Base-by-base conservation (phyloP, 176 grass and related monocot genomes). In the Tuctoria greenei region DNA sequence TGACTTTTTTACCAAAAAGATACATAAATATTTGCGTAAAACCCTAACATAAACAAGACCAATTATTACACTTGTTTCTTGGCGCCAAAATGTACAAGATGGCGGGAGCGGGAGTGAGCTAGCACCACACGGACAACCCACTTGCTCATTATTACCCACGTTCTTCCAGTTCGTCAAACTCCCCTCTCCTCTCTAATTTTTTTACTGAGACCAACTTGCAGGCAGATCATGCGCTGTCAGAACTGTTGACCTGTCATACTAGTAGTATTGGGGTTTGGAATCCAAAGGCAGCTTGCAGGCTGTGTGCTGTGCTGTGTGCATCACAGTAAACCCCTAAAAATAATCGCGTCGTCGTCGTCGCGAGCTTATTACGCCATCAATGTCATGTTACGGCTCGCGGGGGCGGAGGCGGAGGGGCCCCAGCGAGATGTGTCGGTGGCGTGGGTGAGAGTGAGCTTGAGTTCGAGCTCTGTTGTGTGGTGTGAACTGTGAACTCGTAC, bases 351-450 rank as follows among this genome's bases (percentile, higher is more conserved):
- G 6, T 11, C 6, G 50, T 52, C 9, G 10, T 1, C 24, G 10
- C 17, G 24, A 20, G 49, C 17, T 18, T 20, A 72, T 72, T 21
- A 55, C 47, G 46, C 47, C 47, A 38, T 72, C 69, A 72, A 21
- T 72, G 69, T 54, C 69, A 20, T 47, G 28, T n/a, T n/a, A n/a
- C n/a, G n/a, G n/a, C n/a, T n/a, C n/a, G 69, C n/a, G 46, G 47
- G 68, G 69, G 67, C 1, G 24, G 11, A 5, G 31, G 31, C 20
- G 45, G 68, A 18, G n/a, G n/a, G n/a, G n/a, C n/a, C 1, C 69
- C 47, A 0, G 46, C 2, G 27, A 1, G 8, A 34, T n/a, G 69
- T 72, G 69, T 72, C 69, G 69, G 69, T 72, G 69, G 69, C 46
- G 18, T n/a, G 28, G 26, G 42, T 18, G 65, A 3, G 18, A 41